Percentiles rank a stretch among this genome's conserved stretches.
Evolutionary conservation across 176 grass and related monocot genomes (phyloP).

Genomic region (Oryza nivara): DNA sequence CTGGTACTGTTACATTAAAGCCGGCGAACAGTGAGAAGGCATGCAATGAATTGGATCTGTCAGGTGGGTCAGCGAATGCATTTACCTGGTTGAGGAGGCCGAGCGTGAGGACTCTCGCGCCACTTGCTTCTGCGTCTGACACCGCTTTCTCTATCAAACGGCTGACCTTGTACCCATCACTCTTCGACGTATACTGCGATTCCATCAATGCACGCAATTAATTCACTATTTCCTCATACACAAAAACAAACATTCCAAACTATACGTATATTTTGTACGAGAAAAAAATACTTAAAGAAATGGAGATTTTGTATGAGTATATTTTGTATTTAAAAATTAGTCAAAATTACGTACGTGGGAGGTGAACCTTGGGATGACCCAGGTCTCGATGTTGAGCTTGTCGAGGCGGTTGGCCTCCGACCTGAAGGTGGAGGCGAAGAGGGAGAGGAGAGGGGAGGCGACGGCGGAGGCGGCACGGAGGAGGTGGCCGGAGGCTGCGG

Average conservation of each 20-base stretch:
- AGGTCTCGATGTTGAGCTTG: slow-evolving; percentile 55
- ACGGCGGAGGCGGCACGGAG: background rate
- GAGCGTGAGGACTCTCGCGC: slow-evolving; percentile 55
- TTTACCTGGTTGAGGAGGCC: slow-evolving; percentile 78
- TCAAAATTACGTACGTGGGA: slow-evolving; percentile 43
- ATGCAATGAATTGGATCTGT: slow-evolving; percentile 13
- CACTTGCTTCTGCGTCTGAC: slow-evolving; percentile 57
- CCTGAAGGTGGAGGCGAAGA: slow-evolving; percentile 27
- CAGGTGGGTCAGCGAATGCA: background rate
- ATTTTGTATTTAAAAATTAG: no score
- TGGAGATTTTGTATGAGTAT: background rate
- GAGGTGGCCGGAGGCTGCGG: background rate
- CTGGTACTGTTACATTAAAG: background rate
- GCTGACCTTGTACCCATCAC: slow-evolving; percentile 30
- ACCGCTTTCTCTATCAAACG: slow-evolving; percentile 52
- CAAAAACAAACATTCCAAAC: background rate
- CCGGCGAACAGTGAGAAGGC: background rate
- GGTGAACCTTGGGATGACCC: slow-evolving; percentile 58
- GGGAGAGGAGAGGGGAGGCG: background rate
- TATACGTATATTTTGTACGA: no score
- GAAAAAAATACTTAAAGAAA: no score
- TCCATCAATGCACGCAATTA: background rate
- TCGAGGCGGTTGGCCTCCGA: slow-evolving; percentile 51
- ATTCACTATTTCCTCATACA: background rate
- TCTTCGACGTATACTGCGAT: slow-evolving; percentile 50